Base-by-base conservation (phyloP, 495 filamentous ascomycete genomes). In the Daldinia decipiens region DNA sequence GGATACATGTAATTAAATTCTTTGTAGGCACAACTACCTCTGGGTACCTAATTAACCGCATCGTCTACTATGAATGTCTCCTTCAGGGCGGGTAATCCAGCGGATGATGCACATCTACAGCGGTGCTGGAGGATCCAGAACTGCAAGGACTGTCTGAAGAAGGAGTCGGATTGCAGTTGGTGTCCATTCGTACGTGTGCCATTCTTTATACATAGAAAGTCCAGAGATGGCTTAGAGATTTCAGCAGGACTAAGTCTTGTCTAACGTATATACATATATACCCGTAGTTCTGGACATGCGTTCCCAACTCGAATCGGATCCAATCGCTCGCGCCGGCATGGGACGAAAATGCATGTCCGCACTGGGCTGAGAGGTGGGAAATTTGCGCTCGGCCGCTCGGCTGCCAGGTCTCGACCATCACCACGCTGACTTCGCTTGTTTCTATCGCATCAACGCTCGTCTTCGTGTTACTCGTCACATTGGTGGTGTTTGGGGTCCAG, bases 361-460 rank as follows among this genome's bases (percentile, higher is more conserved):
- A 82, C 56, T 77, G 78, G 74, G 72, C 80, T 1, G 85, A 87
- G 73, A 72, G 81, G 34, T 87, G 83, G 80, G 85, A 87, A 69
- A 68, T 87, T 13, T 80, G 84, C 24, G 80, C 84, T 7, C 75
- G 74, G 19, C 77, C 79, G 13, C 73, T 88, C 2, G 82, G 83
- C 5, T 86, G 85, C 64, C 70, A 81, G 29, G 82, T 86, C 0
- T 86, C 84, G n/a, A 85, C 83, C 15, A 80, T 85, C 47, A 87
- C 83, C 7, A 77, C 76, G 13, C 71, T 86, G 21, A 81, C 80
- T 0, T 76, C 77, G 43, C 54, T 84, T n/a, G 72, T 79, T 2
- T 76, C 80, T 1, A 74, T 85, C 9, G 34, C 72, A 39, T 77
- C 75, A 4, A 83, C 82, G 1, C 72, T 85, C 15, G 17, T 76